phyloP scores from a whole-genome alignment of 1,139 yeast genomes.

The Hanseniaspora sp. region DNA sequence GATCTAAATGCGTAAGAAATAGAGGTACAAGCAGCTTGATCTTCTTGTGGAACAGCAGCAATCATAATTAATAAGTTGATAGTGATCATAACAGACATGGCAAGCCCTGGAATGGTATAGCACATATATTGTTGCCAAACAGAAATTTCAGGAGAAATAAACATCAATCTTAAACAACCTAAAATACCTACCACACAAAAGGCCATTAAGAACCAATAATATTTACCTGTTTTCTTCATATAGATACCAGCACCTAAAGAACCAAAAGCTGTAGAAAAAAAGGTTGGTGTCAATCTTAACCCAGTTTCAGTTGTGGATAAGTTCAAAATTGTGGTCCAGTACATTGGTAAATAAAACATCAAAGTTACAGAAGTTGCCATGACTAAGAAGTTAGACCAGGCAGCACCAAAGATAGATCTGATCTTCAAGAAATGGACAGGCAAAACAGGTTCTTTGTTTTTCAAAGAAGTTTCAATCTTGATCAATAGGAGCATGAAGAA shows the following conservation, averaged over 20 bases:
- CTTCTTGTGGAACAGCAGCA: conserved; percentile 48
- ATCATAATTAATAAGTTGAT: conserved; percentile 57
- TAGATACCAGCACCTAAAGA: conserved; percentile 59
- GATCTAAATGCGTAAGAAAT: conserved; percentile 67
- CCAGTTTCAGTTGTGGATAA: conserved; percentile 53
- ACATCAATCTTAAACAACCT: conserved; percentile 37
- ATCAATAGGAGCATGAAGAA: conserved; percentile 29
- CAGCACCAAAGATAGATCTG: conserved; percentile 52
- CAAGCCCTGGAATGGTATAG: conserved; percentile 44
- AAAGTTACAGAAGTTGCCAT: conserved; percentile 37
- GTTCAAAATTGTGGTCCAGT: conserved; percentile 46
- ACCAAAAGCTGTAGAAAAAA: conserved; percentile 58
- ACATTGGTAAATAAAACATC: conserved; percentile 55
- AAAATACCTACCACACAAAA: conserved; percentile 38
- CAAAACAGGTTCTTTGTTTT: conserved; percentile 54
- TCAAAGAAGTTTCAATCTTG: conserved; percentile 41
- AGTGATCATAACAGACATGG: conserved; percentile 52
- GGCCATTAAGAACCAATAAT: conserved; percentile 40
- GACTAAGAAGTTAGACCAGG: conserved; percentile 54
- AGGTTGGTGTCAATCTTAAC: conserved; percentile 50
- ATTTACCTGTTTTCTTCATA: conserved; percentile 60
- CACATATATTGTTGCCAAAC: conserved; percentile 28
- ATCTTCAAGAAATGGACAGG: conserved; percentile 47
- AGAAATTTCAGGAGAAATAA: conserved; percentile 33
- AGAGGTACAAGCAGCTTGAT: conserved; percentile 64